Evolutionary conservation across 169 alveolate genomes (phyloP).

Genomic region (Theileria parva): DNA sequence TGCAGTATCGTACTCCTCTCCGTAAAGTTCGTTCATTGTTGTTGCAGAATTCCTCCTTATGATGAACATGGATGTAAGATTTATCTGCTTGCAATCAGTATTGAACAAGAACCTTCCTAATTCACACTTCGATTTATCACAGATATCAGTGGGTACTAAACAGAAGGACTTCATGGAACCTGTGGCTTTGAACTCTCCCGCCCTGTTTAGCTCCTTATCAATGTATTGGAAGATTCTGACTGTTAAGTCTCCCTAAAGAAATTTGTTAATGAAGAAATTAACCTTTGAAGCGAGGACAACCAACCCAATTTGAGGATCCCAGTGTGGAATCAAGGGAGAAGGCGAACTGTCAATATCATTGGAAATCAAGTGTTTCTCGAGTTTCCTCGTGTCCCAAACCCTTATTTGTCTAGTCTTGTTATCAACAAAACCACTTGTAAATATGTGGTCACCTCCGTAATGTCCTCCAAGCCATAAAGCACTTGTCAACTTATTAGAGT

Average conservation of each 20-base stretch:
- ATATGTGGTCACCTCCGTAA: slow-evolving; percentile 64
- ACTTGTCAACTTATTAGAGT: slow-evolving; percentile 67
- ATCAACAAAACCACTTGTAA: slow-evolving; percentile 75
- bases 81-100: slow-evolving; percentile 64
- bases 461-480: slow-evolving; percentile 73
- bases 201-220: slow-evolving; percentile 63
- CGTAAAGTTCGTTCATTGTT: slow-evolving; percentile 71
- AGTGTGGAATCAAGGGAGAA: slow-evolving; percentile 74
- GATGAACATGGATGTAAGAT: slow-evolving; percentile 72
- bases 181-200: slow-evolving; percentile 70
- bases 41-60: slow-evolving; percentile 67
- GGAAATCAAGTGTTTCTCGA: slow-evolving; percentile 42
- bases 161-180: slow-evolving; percentile 76
- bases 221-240: slow-evolving; percentile 73
- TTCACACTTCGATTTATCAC: slow-evolving; percentile 77
- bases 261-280: background rate
- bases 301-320: slow-evolving; percentile 75
- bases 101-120: slow-evolving; percentile 72
- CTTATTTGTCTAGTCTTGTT: slow-evolving; percentile 74
- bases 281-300: slow-evolving; percentile 69
- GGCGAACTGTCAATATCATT: slow-evolving; percentile 73
- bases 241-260: slow-evolving; percentile 70
- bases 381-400: slow-evolving; percentile 73
- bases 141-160: slow-evolving; percentile 64
- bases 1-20: slow-evolving; percentile 14